Percentiles rank a stretch among this genome's conserved stretches.
phyloP scores from a whole-genome alignment of 768 basidiomycete genomes.

The Mycena filopes region DNA sequence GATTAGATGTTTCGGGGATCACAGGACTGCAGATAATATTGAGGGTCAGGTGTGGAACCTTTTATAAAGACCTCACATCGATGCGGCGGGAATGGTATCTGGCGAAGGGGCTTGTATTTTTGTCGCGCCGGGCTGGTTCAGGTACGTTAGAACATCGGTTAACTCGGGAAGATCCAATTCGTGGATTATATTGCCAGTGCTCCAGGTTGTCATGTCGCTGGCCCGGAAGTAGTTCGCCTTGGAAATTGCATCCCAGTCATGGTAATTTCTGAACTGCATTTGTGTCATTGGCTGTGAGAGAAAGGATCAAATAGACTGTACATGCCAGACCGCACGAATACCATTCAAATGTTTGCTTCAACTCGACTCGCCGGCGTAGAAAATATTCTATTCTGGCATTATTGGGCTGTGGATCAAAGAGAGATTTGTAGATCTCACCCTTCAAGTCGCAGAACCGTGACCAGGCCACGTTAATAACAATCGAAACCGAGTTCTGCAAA shows the following conservation, averaged over 20 bases:
- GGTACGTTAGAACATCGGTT: too few relatives aligned
- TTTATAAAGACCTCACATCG: too few relatives aligned
- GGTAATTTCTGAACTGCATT: not conserved
- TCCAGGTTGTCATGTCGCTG: not conserved
- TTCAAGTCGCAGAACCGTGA: conserved; percentile 4
- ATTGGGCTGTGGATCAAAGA: not conserved
- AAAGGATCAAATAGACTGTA: not conserved
- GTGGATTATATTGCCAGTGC: not conserved
- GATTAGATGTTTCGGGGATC: too few relatives aligned
- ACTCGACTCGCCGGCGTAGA: conserved; percentile 11
- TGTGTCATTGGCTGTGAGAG: not conserved
- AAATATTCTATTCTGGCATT: not conserved
- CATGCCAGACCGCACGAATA: conserved; percentile 20
- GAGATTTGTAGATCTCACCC: not conserved
- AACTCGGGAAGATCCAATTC: not conserved
- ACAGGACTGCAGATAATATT: too few relatives aligned
- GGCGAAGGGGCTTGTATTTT: not conserved
- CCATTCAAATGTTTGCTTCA: conserved; percentile 16
- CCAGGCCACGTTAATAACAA: conserved; percentile 3
- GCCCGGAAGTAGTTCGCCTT: not conserved
- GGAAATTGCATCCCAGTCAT: not conserved
- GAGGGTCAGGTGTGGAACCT: too few relatives aligned
- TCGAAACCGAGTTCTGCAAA: too few relatives aligned
- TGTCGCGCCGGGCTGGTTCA: not conserved
- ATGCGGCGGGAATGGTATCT: not conserved